Percentiles rank a stretch among this genome's conserved stretches.
phyloP scores from a whole-genome alignment of 768 basidiomycete genomes.

The Hirschioporus abietinus region DNA sequence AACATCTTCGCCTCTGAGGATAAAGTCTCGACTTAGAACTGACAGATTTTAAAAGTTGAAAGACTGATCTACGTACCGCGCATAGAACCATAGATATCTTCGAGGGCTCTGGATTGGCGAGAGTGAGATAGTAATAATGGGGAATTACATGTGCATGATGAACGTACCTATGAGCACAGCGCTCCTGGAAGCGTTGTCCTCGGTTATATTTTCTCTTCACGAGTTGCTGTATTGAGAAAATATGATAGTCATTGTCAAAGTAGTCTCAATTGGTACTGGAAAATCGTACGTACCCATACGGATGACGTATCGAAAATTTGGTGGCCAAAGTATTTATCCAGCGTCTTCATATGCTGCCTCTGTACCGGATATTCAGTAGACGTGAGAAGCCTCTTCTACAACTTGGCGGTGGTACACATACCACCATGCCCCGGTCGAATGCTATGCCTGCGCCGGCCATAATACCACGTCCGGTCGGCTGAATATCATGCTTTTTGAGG shows the following conservation, averaged over 20 bases:
- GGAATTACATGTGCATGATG: neutral
- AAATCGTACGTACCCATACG: neutral
- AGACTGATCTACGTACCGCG: neutral
- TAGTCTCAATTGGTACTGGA: neutral
- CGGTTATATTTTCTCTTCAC: conserved; percentile 3
- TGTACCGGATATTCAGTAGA: neutral
- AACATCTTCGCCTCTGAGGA: conserved; percentile 3
- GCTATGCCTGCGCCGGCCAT: conserved; percentile 5
- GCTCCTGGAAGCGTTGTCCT: conserved; percentile 1
- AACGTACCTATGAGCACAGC: conserved; percentile 1
- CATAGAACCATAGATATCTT: conserved; percentile 3
- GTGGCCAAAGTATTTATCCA: neutral
- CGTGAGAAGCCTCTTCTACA: neutral
- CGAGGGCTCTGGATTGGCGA: neutral
- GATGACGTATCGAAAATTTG: conserved; percentile 1
- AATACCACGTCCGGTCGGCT: neutral
- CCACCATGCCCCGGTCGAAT: conserved; percentile 5
- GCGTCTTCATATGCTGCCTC: neutral
- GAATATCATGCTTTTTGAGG: neutral
- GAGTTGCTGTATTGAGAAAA: neutral
- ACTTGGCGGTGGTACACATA: neutral
- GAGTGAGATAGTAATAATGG: neutral
- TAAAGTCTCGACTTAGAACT: neutral
- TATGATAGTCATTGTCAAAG: neutral
- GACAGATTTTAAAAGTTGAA: neutral